phyloP scores from a whole-genome alignment of 208 protist species.

The Trypanosoma rangeli region DNA sequence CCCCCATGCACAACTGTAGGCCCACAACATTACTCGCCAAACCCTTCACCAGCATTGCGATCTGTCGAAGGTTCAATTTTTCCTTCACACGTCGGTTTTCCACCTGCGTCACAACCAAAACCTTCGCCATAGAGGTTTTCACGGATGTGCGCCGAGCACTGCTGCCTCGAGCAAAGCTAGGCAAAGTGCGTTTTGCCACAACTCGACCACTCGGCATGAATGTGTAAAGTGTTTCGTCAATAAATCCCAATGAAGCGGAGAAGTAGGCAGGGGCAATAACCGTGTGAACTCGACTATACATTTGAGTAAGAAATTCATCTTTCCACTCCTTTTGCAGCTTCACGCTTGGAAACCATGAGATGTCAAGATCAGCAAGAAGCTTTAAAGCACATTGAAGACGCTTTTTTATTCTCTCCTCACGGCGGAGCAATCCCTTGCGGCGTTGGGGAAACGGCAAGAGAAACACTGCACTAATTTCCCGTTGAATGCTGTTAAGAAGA shows the following conservation, averaged over 20 bases:
- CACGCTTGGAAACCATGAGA: conserved; percentile 70
- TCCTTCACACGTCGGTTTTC: conserved; percentile 62
- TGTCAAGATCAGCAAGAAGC: conserved; percentile 82
- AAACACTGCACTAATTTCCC: conserved; percentile 42
- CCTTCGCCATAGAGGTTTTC: conserved; percentile 31
- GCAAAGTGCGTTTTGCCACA: neutral
- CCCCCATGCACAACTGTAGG: conserved; percentile 81
- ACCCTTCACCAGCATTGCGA: conserved; percentile 66
- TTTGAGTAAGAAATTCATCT: conserved; percentile 52
- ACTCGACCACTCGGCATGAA: conserved; percentile 22
- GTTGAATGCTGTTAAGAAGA: conserved; percentile 59
- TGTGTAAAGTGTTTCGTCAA: conserved; percentile 72
- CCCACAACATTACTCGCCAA: conserved; percentile 63
- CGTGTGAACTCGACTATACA: conserved; percentile 62
- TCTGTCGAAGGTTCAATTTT: conserved; percentile 58
- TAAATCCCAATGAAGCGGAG: conserved; percentile 69
- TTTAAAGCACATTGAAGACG: conserved; percentile 60
- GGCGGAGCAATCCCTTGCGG: conserved; percentile 42
- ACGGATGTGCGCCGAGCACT: conserved; percentile 25
- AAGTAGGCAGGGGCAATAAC: conserved; percentile 58
- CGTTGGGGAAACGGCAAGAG: conserved; percentile 47
- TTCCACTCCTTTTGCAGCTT: conserved; percentile 77
- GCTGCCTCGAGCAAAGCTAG: conserved; percentile 23
- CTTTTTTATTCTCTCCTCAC: conserved; percentile 50
- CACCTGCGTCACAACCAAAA: conserved; percentile 49